Evolutionary conservation across 2,329 filamentous ascomycete species (phyloP), one percentile per base, ranked within the genome.

Genomic region (Diaporthe aspalathi): DNA sequence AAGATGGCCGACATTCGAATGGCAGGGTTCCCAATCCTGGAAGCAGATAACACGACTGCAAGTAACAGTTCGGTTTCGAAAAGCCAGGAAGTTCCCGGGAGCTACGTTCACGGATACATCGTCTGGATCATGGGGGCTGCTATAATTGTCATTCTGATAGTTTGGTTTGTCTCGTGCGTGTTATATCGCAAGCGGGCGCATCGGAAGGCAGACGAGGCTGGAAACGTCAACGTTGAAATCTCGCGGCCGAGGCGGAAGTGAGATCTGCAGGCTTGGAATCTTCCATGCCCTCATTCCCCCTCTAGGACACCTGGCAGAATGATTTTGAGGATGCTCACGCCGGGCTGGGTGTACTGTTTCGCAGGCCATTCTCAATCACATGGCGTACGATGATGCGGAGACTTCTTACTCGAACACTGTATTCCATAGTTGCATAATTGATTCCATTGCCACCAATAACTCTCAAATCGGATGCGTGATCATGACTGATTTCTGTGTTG

Each of bases 111-210:
- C 12, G 52, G 52, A 7, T 54, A 35, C 5, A 29, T 54, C n/a
- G n/a, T n/a, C n/a, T n/a, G n/a, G 11, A 27, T 22, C 3, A 49
- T 14, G 12, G 4, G 22, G 2, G 2, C 5, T 11, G 27, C 22
- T 2, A 29, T 49, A n/a, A n/a, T n/a, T n/a, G n/a, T n/a, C 22
- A 27, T 49, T 1, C 6, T 65, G 6, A 6, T 22, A 3, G 1
- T 50, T 2, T 65, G 45, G 47, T 12, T 35, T 20, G 2, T 35
- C 5, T 65, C 8, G 29, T 17, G 9, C 20, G 38, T 12, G 11
- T 56, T 32, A 11, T 65, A 65, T 22, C 60, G 45, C 1, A 65
- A 9, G n/a, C n/a, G 60, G 20, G 60, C 60, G 4, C 45, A 65
- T 24, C 45, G 60, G 1, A 65, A 65, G 60, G 45, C 50, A 27